phyloP scores from a whole-genome alignment of 140 eudicot species.

The Flaveria floridana region DNA sequence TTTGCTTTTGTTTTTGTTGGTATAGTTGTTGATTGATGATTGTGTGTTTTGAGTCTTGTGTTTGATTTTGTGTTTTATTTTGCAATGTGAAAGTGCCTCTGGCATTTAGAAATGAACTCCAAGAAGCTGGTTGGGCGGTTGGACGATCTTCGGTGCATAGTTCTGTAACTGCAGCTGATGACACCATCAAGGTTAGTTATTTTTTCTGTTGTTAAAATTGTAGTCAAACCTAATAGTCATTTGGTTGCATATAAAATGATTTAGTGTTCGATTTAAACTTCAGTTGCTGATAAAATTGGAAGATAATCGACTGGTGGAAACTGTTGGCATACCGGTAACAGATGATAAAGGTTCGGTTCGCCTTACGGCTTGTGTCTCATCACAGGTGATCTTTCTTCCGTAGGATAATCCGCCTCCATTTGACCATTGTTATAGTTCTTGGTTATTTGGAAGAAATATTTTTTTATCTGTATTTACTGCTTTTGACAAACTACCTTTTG shows the following conservation, averaged over 20 bases:
- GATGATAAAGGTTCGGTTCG: constrained; percentile 86
- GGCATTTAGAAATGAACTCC: constrained; percentile 75
- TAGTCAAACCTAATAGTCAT: neutral
- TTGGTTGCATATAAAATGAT: neutral
- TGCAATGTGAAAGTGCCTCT: constrained; percentile 62
- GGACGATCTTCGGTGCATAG: constrained; percentile 79
- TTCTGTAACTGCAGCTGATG: constrained; percentile 78
- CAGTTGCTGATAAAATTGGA: constrained; percentile 83
- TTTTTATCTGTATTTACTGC: neutral
- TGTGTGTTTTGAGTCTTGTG: neutral
- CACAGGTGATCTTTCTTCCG: constrained; percentile 65
- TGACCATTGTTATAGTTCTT: neutral
- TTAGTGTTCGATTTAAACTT: constrained; percentile 1
- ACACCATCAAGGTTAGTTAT: constrained; percentile 70
- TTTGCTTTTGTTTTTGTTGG: no score
- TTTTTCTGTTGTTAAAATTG: neutral
- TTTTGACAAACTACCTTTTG: neutral
- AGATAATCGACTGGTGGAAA: constrained; percentile 89
- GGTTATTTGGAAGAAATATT: constrained; percentile 2
- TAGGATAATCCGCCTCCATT: neutral
- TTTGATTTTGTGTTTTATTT: neutral
- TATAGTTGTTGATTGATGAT: neutral
- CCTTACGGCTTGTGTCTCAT: constrained; percentile 96
- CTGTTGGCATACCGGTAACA: constrained; percentile 93
- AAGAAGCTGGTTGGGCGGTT: constrained; percentile 88